phyloP scores from a whole-genome alignment of 2,329 filamentous ascomycete species.

The Calonectria henricotiae region DNA sequence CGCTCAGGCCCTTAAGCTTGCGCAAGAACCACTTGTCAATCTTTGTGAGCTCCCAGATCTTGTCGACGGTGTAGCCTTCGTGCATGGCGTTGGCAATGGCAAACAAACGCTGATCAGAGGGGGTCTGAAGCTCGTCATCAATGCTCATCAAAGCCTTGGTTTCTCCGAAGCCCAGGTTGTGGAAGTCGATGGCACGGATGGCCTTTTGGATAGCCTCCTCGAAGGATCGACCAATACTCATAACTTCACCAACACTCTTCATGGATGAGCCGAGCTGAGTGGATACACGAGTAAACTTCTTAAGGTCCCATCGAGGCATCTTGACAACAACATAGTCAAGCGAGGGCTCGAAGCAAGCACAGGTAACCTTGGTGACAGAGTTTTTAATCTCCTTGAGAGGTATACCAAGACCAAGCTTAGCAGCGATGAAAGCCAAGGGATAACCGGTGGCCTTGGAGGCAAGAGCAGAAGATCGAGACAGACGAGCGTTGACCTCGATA shows the following conservation, averaged over 20 bases:
- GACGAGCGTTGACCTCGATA: conserved; percentile 97
- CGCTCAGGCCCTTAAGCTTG: conserved; percentile 90
- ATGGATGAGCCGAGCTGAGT: conserved; percentile 97
- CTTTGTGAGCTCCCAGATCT: conserved; percentile 98
- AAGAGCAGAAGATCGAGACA: conserved; percentile 94
- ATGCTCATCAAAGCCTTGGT: conserved; percentile 95
- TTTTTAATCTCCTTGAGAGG: conserved; percentile 97
- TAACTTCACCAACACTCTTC: conserved; percentile 99
- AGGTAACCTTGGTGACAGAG: conserved; percentile 94
- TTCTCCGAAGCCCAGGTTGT: conserved; percentile 95
- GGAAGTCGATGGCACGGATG: conserved; percentile 94
- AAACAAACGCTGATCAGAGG: conserved; percentile 96
- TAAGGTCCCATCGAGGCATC: conserved; percentile 98
- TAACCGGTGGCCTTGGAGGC: conserved; percentile 98
- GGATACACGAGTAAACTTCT: conserved; percentile 98
- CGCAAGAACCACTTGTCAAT: conserved; percentile 99
- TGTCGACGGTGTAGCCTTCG: conserved; percentile 92
- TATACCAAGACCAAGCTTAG: conserved; percentile 95
- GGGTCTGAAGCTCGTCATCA: conserved; percentile 95
- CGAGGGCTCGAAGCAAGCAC: conserved; percentile 98
- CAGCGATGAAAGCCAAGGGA: conserved; percentile 95
- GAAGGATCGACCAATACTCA: conserved; percentile 97
- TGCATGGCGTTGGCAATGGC: conserved; percentile 99
- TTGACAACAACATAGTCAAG: conserved; percentile 99
- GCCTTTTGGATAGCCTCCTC: conserved; percentile 99